Percentiles rank a stretch among this genome's conserved stretches.
phyloP scores from a whole-genome alignment of 2,329 filamentous ascomycete genomes.

The Alternaria brassicae region DNA sequence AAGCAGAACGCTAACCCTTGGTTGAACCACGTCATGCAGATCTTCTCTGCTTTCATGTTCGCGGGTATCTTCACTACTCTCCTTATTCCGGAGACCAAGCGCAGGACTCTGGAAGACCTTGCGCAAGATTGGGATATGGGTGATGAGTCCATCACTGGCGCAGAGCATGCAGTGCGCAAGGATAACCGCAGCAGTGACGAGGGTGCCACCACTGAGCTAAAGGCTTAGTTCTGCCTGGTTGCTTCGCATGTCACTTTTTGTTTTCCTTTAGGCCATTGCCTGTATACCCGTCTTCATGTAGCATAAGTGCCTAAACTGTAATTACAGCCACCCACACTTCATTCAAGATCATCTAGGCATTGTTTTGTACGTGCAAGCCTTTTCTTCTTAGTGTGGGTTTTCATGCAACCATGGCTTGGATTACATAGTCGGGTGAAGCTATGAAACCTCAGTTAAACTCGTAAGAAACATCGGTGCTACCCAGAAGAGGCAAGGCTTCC shows the following conservation, averaged over 20 bases:
- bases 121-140: slow-evolving; percentile 53
- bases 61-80: slow-evolving; percentile 71
- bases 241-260: not conserved
- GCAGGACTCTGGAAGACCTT: slow-evolving; percentile 75
- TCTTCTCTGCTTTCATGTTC: slow-evolving; percentile 83
- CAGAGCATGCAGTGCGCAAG: slow-evolving; percentile 24
- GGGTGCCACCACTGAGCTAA: slow-evolving; percentile 13
- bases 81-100: slow-evolving; percentile 78
- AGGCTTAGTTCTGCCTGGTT: slow-evolving; percentile 5
- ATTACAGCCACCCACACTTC: not conserved
- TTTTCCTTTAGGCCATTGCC: not conserved
- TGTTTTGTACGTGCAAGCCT: not conserved
- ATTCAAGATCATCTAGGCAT: not conserved
- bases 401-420: not conserved
- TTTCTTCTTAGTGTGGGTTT: not conserved
- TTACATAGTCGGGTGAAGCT: not conserved
- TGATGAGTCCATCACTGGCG: slow-evolving; percentile 41
- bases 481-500: no score
- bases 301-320: not conserved
- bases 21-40: slow-evolving; percentile 76
- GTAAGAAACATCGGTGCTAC: no score
- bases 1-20: slow-evolving; percentile 61
- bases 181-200: slow-evolving; percentile 32
- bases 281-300: not conserved
- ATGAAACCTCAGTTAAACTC: no score